A percentile compares a stretch with the other conserved stretches of the same genome.
Evolutionary conservation across 108 stramenopile genomes (phyloP).

Genomic region (Ochromonas danica): DNA sequence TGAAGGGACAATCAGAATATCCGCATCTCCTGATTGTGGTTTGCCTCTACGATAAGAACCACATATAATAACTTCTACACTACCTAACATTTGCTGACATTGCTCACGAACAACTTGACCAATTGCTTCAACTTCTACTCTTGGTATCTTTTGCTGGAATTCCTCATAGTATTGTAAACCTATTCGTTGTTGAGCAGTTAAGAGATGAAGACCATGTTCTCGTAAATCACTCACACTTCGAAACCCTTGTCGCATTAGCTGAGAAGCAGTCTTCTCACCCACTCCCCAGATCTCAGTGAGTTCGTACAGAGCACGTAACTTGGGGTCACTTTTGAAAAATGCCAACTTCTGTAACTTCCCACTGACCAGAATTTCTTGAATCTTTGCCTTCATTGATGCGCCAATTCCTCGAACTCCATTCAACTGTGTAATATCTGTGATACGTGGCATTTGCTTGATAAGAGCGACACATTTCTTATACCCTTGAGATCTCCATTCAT

Average conservation of each 20-base stretch:
- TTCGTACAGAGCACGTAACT: neutral
- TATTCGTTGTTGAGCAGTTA: neutral
- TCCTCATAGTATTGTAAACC: slow-evolving; percentile 22
- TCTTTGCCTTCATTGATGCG: neutral
- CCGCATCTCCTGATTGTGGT: slow-evolving; percentile 45
- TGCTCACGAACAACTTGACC: neutral
- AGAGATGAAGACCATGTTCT: neutral
- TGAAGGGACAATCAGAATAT: slow-evolving; percentile 37
- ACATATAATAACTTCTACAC: neutral
- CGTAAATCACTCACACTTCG: neutral
- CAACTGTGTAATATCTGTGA: neutral
- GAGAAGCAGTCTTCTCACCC: slow-evolving; percentile 20
- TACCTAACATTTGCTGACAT: neutral
- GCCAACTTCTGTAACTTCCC: neutral
- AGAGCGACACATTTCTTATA: neutral
- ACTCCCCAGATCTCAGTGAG: slow-evolving; percentile 36
- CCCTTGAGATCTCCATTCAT: neutral
- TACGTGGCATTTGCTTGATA: slow-evolving; percentile 5
- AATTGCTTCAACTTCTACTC: neutral
- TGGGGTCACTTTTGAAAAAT: neutral
- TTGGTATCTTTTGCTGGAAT: neutral
- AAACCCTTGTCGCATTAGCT: neutral
- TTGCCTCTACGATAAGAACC: slow-evolving; percentile 52
- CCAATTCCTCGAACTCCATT: neutral
- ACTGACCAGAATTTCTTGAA: neutral